These are phyloP conservation scores for Alternaria novae-zelandiae DNA, from an alignment of 2,329 filamentous ascomycete genomes.

Conservation along the genomic window DNA sequence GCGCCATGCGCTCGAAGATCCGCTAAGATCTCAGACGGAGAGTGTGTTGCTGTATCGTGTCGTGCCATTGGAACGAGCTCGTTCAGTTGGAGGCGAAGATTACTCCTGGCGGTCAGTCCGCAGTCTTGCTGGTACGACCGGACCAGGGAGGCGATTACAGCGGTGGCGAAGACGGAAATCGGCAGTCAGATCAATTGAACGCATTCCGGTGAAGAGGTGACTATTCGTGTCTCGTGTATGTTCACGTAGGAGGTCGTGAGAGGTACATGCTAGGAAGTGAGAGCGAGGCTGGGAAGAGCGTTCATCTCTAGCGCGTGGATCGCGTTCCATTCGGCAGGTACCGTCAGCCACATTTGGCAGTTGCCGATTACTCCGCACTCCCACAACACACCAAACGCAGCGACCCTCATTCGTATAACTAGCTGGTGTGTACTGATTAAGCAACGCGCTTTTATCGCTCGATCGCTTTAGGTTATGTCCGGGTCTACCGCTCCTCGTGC, in stretches of 20 bases:
- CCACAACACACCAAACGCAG: not conserved
- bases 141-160: not conserved
- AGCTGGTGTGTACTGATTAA: not conserved
- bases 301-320: not conserved
- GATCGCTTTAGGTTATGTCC: not conserved
- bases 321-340: not conserved
- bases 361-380: not conserved
- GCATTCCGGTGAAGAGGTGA: not conserved
- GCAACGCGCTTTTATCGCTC: not conserved
- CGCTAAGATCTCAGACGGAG: not conserved
- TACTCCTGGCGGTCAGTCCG: not conserved
- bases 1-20: not conserved
- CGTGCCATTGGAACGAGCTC: not conserved
- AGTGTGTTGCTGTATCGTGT: not conserved
- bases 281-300: slow-evolving; percentile 3
- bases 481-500: slow-evolving; percentile 5
- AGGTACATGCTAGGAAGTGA: not conserved
- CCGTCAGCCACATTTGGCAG: not conserved
- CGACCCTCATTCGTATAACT: not conserved
- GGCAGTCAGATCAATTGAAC: not conserved
- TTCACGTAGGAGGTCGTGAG: not conserved
- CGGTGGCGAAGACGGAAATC: not conserved
- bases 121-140: not conserved
- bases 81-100: not conserved
- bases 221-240: not conserved